Percentiles rank a stretch among this genome's conserved stretches.
phyloP scores from a whole-genome alignment of 2,329 filamentous ascomycete species.

The Ramularia endophylla region DNA sequence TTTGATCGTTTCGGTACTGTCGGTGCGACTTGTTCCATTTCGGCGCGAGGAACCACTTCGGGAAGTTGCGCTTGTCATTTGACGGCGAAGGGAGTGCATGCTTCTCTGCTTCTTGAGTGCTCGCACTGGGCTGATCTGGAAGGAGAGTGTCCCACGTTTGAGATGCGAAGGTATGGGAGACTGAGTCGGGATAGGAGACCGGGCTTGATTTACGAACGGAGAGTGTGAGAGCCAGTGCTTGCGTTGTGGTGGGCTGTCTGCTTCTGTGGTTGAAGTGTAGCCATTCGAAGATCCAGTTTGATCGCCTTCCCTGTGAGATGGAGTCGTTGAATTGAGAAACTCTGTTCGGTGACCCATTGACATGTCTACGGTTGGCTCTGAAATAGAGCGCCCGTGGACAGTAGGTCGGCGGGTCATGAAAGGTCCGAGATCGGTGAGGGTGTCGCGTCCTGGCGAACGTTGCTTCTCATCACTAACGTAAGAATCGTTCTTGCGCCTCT shows the following conservation, averaged over 20 bases:
- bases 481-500: constrained; percentile 4
- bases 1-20: constrained; percentile 40
- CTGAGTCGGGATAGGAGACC: constrained; percentile 21
- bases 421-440: constrained; percentile 23
- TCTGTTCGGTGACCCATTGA: constrained; percentile 27
- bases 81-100: constrained; percentile 28
- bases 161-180: constrained; percentile 26
- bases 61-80: constrained; percentile 18
- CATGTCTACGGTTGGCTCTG: constrained; percentile 26
- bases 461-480: constrained; percentile 21
- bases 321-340: constrained; percentile 27
- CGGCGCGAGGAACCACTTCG: constrained; percentile 7
- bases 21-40: constrained; percentile 21
- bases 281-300: constrained; percentile 4
- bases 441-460: constrained; percentile 18
- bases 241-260: constrained; percentile 7
- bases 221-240: constrained; percentile 24
- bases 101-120: constrained; percentile 27
- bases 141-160: constrained; percentile 29
- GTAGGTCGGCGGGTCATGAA: constrained; percentile 19
- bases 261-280: constrained; percentile 12
- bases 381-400: constrained; percentile 29
- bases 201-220: constrained; percentile 24
- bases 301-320: constrained; percentile 15
- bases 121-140: constrained; percentile 28